A percentile compares a stretch with the other conserved stretches of the same genome.
Evolutionary conservation across 169 alveolate species (phyloP).

Genomic region (Plasmodium berghei): DNA sequence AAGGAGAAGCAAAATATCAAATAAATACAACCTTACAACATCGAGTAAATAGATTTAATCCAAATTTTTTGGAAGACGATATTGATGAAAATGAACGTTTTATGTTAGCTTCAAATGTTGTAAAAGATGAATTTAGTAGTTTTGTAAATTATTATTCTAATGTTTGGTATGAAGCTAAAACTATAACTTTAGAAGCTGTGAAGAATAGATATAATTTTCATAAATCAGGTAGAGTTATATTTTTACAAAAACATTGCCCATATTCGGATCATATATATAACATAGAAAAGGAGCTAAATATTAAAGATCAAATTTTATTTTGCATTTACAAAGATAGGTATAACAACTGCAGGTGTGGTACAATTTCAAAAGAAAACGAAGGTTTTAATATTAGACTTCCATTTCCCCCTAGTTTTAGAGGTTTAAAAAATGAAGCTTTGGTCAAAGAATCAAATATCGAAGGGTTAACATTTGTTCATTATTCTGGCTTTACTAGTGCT

Average conservation of each 20-base stretch:
- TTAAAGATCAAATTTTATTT: conserved; percentile 77
- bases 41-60: conserved; percentile 89
- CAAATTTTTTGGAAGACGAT: conserved; percentile 89
- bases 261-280: conserved; percentile 78
- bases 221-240: conserved; percentile 85
- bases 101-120: conserved; percentile 83
- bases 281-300: conserved; percentile 78
- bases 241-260: conserved; percentile 82
- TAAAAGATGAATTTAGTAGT: conserved; percentile 82
- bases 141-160: conserved; percentile 73
- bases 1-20: conserved; percentile 84
- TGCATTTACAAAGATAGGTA: conserved; percentile 69
- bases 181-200: conserved; percentile 75
- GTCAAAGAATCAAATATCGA: conserved; percentile 81
- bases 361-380: conserved; percentile 77
- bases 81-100: conserved; percentile 83
- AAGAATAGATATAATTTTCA: conserved; percentile 80
- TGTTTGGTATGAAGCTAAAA: conserved; percentile 81
- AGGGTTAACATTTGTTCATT: conserved; percentile 84
- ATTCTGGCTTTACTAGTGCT: conserved; percentile 87
- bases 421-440: conserved; percentile 79
- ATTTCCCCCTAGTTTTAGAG: conserved; percentile 84
- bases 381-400: conserved; percentile 82
- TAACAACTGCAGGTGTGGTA: conserved; percentile 75
- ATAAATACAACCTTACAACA: conserved; percentile 82